phyloP scores from a whole-genome alignment of 768 basidiomycete species.

The Panellus pusillus region DNA sequence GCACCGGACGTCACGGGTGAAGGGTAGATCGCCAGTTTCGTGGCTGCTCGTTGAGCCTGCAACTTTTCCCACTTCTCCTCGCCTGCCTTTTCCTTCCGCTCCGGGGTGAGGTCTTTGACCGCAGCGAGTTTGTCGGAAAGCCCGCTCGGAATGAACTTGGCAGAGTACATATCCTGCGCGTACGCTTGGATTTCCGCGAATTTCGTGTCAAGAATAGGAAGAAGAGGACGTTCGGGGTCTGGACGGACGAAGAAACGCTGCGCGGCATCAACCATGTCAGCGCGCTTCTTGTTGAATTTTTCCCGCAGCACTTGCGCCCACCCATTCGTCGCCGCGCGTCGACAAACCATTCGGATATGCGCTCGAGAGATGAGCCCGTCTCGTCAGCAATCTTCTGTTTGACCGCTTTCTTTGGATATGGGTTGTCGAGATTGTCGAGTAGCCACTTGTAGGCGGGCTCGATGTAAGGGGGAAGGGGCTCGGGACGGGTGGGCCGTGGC shows the following conservation, averaged over 20 bases:
- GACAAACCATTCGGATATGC: slow-evolving; percentile 49
- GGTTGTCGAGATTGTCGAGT: slow-evolving; percentile 46
- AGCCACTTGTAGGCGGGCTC: slow-evolving; percentile 42
- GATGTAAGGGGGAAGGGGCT: slow-evolving; percentile 27
- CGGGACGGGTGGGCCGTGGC: background rate
- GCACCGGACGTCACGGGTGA: slow-evolving; percentile 3
- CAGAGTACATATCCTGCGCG: slow-evolving; percentile 31
- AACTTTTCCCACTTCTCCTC: slow-evolving; percentile 6
- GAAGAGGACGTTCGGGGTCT: slow-evolving; percentile 22
- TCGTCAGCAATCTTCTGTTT: slow-evolving; percentile 29
- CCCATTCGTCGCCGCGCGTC: slow-evolving; percentile 48
- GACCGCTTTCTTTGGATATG: slow-evolving; percentile 43
- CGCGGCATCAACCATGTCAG: slow-evolving; percentile 39
- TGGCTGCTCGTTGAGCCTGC: background rate
- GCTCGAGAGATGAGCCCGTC: slow-evolving; percentile 25
- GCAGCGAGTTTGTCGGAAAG: slow-evolving; percentile 28
- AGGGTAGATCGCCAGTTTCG: slow-evolving; percentile 1
- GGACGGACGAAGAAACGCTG: slow-evolving; percentile 30
- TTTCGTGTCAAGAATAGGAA: slow-evolving; percentile 19
- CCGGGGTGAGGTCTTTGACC: slow-evolving; percentile 30
- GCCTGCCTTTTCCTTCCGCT: slow-evolving; percentile 20
- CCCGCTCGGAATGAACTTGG: slow-evolving; percentile 27
- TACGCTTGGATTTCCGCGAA: slow-evolving; percentile 29
- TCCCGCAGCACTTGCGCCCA: slow-evolving; percentile 45
- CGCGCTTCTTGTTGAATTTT: slow-evolving; percentile 34